phyloP scores from a whole-genome alignment of 805 yeast genomes.

The Candida piceae region DNA sequence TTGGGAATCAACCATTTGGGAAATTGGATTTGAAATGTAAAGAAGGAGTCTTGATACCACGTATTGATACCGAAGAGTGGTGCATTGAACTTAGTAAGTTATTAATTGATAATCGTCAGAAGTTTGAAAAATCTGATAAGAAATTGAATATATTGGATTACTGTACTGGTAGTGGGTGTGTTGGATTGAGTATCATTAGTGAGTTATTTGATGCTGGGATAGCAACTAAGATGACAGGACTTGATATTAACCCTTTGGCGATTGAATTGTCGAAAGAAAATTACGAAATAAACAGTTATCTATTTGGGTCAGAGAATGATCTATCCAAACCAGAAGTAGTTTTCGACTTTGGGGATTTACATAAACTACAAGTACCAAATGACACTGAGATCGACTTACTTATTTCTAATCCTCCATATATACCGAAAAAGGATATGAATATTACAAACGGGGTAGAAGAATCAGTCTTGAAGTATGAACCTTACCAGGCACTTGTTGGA shows the following conservation, averaged over 20 bases:
- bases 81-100: conserved; percentile 37
- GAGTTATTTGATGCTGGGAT: conserved; percentile 31
- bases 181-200: conserved; percentile 50
- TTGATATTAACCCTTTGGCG: conserved; percentile 57
- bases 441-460: conserved; percentile 41
- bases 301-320: neutral
- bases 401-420: conserved; percentile 90
- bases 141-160: conserved; percentile 49
- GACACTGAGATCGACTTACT: conserved; percentile 42
- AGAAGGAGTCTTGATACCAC: conserved; percentile 73
- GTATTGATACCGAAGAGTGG: conserved; percentile 98
- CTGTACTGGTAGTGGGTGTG: conserved; percentile 89
- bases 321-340: conserved; percentile 3
- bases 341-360: conserved; percentile 21
- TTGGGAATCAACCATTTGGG: conserved; percentile 88
- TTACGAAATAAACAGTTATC: conserved; percentile 12
- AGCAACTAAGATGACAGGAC: conserved; percentile 28
- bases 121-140: neutral
- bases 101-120: no score
- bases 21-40: conserved; percentile 52
- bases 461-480: conserved; percentile 74
- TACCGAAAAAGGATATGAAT: conserved; percentile 43
- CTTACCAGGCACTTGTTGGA: conserved; percentile 74
- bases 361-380: conserved; percentile 5
- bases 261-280: conserved; percentile 46